Evolutionary conservation across 164 flowering plant genomes (phyloP), one percentile per base, ranked within the genome.

Genomic region (Aristolochia californica): DNA sequence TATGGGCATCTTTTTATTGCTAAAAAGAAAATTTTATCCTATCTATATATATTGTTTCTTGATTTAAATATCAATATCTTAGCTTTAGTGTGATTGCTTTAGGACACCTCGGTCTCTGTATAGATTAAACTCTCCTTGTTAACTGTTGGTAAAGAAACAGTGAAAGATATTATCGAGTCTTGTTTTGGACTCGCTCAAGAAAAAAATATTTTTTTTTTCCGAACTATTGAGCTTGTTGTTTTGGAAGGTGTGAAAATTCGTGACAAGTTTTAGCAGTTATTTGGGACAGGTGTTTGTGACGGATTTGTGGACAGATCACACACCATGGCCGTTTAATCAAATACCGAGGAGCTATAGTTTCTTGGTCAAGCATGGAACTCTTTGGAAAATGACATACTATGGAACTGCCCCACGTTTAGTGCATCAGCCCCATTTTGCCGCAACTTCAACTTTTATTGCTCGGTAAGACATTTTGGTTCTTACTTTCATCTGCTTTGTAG

Each of bases 241-340:
- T 12, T 34, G 40, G 7, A 5, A 34, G 10, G 11, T 34, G 1
- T 34, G 40, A 7, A 34, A 34, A 34, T 34, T 49, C 38, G 55
- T 59, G 28, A 50, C 45, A 47, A 55, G 15, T 21, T 18, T 52
- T 52, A 53, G 64, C 52, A 52, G 56, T 50, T 80, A 61, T 67
- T 7, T 68, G 69, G 62, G 58, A 61, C 96, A 93, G 99, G 99
- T 93, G 60, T 89, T 80, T 75, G 73, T 93, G 64, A 87, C 94
- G 21, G 99, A 93, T 78, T 80, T 93, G 58, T 93, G 97, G 99
- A 45, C 99, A 24, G 99, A 93, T 27, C 99, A 93, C 60, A 93
- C 99, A 1, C 99, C 99, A 10, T 93, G 99, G 99, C 99, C 99
- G 15, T 93, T 93, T 61, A 93, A 93, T 60, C 99, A 93, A 65